Base-by-base conservation (phyloP, 257 asterid species). In the Perilla frutescens region DNA sequence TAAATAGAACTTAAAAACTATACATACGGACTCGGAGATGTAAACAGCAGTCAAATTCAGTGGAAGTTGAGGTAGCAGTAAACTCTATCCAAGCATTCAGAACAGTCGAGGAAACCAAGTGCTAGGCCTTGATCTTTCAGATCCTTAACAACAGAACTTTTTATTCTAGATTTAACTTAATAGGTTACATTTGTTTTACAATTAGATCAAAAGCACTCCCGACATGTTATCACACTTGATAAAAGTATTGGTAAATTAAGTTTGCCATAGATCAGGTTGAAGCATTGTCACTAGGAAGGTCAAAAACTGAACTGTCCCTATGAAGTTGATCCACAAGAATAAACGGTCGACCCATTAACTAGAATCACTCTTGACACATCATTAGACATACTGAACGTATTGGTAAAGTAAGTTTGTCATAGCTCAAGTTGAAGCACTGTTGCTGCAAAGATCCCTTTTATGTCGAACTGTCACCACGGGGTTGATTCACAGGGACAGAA, bases 401-500 rank as follows among this genome's bases (percentile, higher is more conserved):
- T 32, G 59, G 77, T 39, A 49, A 72, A 61, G 26, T 0, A 41
- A 12, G 50, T 12, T 72, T 15, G 44, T 15, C 39, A 58, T 4
- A 34, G 9, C 12, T 48, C 61, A 54, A 48, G 34, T 44, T 3
- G 26, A 51, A 75, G 63, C 41, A 47, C 13, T 48, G 20, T 12
- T 47, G 31, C 47, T 55, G 8, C 36, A 45, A 26, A 62, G 50
- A 36, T 8, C n/a, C 13, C n/a, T 60, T 8, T 62, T 36, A 26
- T 34, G 26, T 20, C 26, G 1, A 1, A 20, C 26, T 20, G 26
- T 20, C 26, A 20, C 26, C 26, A 20, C 26, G 36, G 12, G 56
- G 48, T 26, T 55, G 57, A 77, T 71, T 49, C 15, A 64, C 76
- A 60, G n/a, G 3, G 55, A 62, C 29, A 41, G 2, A 10, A 20